phyloP scores from a whole-genome alignment of 2,329 filamentous ascomycete genomes.

The Basipetospora chlamydospora region DNA sequence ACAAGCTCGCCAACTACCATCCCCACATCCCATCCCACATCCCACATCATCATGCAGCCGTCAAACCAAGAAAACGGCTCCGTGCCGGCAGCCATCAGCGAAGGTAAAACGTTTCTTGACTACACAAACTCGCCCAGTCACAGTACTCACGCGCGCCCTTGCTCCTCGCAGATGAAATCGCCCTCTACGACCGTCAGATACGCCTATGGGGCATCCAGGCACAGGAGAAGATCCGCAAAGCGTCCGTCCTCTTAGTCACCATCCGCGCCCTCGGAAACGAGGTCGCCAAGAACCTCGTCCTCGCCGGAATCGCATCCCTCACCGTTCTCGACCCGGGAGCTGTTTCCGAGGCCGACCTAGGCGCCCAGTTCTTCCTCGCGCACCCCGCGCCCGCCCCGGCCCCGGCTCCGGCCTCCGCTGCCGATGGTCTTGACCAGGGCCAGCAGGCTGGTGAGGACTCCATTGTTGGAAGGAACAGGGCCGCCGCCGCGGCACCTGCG shows the following conservation, averaged over 20 bases:
- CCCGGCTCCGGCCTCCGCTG: too few relatives aligned
- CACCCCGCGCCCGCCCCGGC: too few relatives aligned
- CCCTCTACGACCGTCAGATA: slow-evolving; percentile 93
- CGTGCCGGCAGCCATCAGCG: slow-evolving; percentile 14
- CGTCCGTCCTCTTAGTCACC: slow-evolving; percentile 79
- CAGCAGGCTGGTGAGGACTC: too few relatives aligned
- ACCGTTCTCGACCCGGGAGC: slow-evolving; percentile 70
- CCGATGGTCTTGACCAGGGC: slow-evolving; percentile 25
- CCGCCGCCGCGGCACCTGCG: slow-evolving; percentile 61
- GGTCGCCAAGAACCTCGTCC: slow-evolving; percentile 91
- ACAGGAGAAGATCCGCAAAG: slow-evolving; percentile 79
- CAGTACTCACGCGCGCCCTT: not conserved
- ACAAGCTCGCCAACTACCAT: not conserved
- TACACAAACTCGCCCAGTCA: not conserved
- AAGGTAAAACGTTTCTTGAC: slow-evolving; percentile 18
- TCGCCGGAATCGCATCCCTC: slow-evolving; percentile 81
- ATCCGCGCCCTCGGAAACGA: slow-evolving; percentile 84
- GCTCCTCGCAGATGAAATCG: slow-evolving; percentile 72
- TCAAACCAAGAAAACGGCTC: not conserved
- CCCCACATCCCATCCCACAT: not conserved
- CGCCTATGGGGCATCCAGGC: slow-evolving; percentile 93
- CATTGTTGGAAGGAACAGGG: slow-evolving; percentile 69
- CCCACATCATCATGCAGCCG: slow-evolving; percentile 1
- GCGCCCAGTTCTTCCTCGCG: slow-evolving; percentile 68
- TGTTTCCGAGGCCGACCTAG: slow-evolving; percentile 68